Evolutionary conservation across 163 green algal genomes (phyloP), one percentile per base, ranked within the genome.

Genomic region (Chloromonas sp.): DNA sequence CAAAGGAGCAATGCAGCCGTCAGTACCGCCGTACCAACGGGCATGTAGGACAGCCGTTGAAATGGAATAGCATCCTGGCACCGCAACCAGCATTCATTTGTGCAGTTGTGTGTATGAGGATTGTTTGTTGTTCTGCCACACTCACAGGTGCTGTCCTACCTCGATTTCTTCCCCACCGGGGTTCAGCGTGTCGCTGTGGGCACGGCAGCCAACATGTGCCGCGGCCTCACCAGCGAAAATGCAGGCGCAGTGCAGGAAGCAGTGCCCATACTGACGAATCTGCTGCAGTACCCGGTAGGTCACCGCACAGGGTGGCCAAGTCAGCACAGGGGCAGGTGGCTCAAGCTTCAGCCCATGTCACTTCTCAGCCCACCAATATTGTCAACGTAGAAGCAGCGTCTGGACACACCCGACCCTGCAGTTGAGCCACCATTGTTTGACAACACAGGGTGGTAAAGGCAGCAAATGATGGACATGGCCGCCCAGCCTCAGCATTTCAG

Each of bases 161-260:
- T 99, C 11, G 97, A 99, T 87, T 99, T 99, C 84, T 99, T 99
- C 89, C 94, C 95, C n/a, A 97, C 93, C 0, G 92, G 96, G 1
- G 94, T 99, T 84, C 96, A 98, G 93, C 91, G 96, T 77, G 93
- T 96, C 60, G 95, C 96, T 59, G 92, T 96, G 57, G 90, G 88
- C 70, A 98, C 96, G 14, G 97, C 97, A 11, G 95, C 96, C 66
- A 96, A 95, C 86, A 97, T 99, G 81, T 98, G 95, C 87, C 90
- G 91, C 0, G 89, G 90, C 0, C 87, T 99, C 8, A 89, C 90
- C 0, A 14, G 76, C 0, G 84, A 66, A n/a, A 87, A 83, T 60
- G 70, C 78, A 0, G 80, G 62, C 2, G 88, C 93, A 1, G 93
- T 97, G 0, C 85, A 88, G 70, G 90, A 93, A 11, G 93, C 94